Conservation (phyloP, 169 alveolate species). For the Cryptosporidium viatorum region DNA sequence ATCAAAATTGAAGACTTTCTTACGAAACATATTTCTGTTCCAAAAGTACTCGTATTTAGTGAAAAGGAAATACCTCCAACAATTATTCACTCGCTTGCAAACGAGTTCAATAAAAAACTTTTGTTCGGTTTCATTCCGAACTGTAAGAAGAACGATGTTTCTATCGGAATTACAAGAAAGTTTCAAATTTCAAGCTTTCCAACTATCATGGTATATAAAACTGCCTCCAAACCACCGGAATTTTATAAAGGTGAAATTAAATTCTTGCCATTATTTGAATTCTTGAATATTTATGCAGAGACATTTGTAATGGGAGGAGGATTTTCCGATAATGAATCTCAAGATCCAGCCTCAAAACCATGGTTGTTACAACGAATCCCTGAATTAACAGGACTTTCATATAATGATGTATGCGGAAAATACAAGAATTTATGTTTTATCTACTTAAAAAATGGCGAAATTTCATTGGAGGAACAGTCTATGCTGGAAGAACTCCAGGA, state of each 20-base stretch:
- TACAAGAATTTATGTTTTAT: slow-evolving; percentile 85
- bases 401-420: slow-evolving; percentile 88
- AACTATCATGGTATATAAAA: slow-evolving; percentile 85
- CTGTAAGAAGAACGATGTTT: slow-evolving; percentile 76
- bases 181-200: slow-evolving; percentile 91
- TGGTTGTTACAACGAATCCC: slow-evolving; percentile 88
- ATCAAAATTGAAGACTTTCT: slow-evolving; percentile 83
- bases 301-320: slow-evolving; percentile 96
- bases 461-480: slow-evolving; percentile 81
- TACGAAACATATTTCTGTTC: slow-evolving; percentile 84
- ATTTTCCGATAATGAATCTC: slow-evolving; percentile 83
- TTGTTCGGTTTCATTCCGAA: slow-evolving; percentile 85
- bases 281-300: slow-evolving; percentile 95
- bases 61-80: slow-evolving; percentile 84
- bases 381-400: slow-evolving; percentile 85
- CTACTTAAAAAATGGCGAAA: slow-evolving; percentile 83
- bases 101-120: slow-evolving; percentile 83
- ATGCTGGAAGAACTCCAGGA: slow-evolving; percentile 86
- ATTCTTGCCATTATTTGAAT: slow-evolving; percentile 90
- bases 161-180: slow-evolving; percentile 80
- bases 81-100: slow-evolving; percentile 84
- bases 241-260: slow-evolving; percentile 91
- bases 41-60: slow-evolving; percentile 86
- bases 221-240: slow-evolving; percentile 84
- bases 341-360: slow-evolving; percentile 86